phyloP scores from a whole-genome alignment of 208 protist genomes.

The Trypanosoma theileri region DNA sequence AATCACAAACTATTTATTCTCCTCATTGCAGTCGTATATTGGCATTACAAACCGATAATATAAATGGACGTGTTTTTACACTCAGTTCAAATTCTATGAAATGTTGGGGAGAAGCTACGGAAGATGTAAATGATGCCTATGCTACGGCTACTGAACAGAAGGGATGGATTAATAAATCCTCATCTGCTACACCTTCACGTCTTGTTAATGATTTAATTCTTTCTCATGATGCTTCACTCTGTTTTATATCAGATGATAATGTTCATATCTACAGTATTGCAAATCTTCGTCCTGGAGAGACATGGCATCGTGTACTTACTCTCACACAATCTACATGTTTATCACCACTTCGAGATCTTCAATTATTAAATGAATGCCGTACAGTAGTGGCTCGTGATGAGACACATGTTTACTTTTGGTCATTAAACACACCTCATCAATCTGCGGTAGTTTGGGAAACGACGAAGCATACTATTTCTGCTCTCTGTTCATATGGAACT shows the following conservation, averaged over 20 bases:
- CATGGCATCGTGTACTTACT: conserved; percentile 50
- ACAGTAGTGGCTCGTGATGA: conserved; percentile 45
- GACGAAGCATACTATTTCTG: conserved; percentile 31
- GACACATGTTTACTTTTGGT: conserved; percentile 64
- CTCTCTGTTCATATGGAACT: conserved; percentile 49
- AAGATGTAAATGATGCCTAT: conserved; percentile 56
- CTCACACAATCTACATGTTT: conserved; percentile 60
- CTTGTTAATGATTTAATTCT: conserved; percentile 49
- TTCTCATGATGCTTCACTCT: conserved; percentile 68
- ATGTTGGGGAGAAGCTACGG: conserved; percentile 69
- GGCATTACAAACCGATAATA: conserved; percentile 58
- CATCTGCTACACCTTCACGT: conserved; percentile 58
- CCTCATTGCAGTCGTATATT: conserved; percentile 66
- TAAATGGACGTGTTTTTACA: conserved; percentile 68
- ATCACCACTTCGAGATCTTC: conserved; percentile 40
- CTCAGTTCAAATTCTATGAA: conserved; percentile 67
- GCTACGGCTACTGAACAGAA: conserved; percentile 21
- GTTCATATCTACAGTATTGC: conserved; percentile 63
- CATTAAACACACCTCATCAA: conserved; percentile 31
- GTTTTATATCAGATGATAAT: conserved; percentile 80
- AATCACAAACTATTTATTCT: conserved; percentile 73
- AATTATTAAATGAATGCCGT: conserved; percentile 35
- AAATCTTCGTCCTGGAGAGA: conserved; percentile 50
- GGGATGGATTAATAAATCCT: conserved; percentile 76
- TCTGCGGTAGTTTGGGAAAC: conserved; percentile 13